Evolutionary conservation across 768 basidiomycete genomes (phyloP).

Genomic region (Calvatia gigantea): DNA sequence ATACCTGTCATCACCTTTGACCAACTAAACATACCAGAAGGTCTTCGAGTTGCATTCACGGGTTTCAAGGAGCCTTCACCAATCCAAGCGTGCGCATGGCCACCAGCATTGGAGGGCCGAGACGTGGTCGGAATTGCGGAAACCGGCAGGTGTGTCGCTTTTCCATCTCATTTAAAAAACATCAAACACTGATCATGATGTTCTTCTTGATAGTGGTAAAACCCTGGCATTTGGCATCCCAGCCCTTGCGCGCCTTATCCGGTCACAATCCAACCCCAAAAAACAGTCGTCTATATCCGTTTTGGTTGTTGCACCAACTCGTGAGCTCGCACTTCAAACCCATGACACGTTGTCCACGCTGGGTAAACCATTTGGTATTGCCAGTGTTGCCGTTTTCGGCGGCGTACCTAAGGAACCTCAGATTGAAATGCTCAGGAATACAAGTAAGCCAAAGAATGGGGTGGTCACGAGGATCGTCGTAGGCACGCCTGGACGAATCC

Average conservation of each 20-base stretch:
- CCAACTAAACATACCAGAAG: conserved; percentile 61
- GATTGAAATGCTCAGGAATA: conserved; percentile 59
- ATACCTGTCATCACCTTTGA: conserved; percentile 73
- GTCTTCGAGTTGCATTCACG: conserved; percentile 59
- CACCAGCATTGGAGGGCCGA: conserved; percentile 72
- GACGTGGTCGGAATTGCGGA: conserved; percentile 97
- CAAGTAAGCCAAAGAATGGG: conserved; percentile 43
- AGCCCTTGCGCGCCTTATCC: conserved; percentile 66
- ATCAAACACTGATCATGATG: neutral
- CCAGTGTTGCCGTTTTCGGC: conserved; percentile 87
- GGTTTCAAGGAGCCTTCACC: conserved; percentile 88
- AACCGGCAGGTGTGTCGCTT: conserved; percentile 76
- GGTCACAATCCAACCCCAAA: conserved; percentile 27
- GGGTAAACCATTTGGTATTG: conserved; percentile 71
- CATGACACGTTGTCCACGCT: conserved; percentile 77
- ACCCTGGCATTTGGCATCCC: conserved; percentile 96
- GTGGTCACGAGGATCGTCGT: conserved; percentile 75
- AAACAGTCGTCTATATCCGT: conserved; percentile 45
- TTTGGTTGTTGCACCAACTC: conserved; percentile 89
- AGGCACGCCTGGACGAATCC: conserved; percentile 90
- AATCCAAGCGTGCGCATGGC: conserved; percentile 95
- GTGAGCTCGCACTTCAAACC: conserved; percentile 95
- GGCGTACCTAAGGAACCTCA: conserved; percentile 92
- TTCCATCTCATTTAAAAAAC: neutral
- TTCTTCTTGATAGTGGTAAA: conserved; percentile 65